Percentiles rank a stretch among this genome's conserved stretches.
Conservation (phyloP, 805 yeast species). For the Metschnikowia koreensis region DNA sequence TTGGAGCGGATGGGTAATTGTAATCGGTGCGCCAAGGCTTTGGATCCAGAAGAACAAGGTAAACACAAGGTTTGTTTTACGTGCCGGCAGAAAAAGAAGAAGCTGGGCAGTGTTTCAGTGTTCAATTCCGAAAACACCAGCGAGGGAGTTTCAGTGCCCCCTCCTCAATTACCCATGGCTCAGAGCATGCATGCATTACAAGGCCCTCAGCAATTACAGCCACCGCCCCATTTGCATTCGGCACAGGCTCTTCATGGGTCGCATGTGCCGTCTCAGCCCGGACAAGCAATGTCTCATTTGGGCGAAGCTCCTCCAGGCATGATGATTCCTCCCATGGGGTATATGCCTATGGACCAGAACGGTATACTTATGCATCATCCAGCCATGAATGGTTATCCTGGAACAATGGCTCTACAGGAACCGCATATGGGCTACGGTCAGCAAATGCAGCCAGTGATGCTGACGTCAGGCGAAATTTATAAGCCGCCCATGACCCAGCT, state of each 20-base stretch:
- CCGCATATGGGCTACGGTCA: constrained; percentile 13
- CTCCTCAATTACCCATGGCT: neutral
- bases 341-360: constrained; percentile 14
- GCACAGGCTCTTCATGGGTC: neutral
- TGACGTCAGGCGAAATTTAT: constrained; percentile 9
- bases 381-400: constrained; percentile 4
- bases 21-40: constrained; percentile 56
- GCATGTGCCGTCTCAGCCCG: neutral
- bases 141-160: neutral
- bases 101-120: constrained; percentile 16
- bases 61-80: constrained; percentile 54
- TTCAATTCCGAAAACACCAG: neutral
- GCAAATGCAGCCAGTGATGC: constrained; percentile 10
- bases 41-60: constrained; percentile 46
- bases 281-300: neutral
- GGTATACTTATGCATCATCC: constrained; percentile 12
- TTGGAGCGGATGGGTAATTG: constrained; percentile 62
- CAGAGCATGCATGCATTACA: constrained; percentile 3
- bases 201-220: constrained; percentile 1
- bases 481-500: constrained; percentile 14
- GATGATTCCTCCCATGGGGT: constrained; percentile 12
- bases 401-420: constrained; percentile 11
- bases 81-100: constrained; percentile 56
- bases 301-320: constrained; percentile 7
- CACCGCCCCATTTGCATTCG: constrained; percentile 2